Conservation (phyloP, 2,329 filamentous ascomycete species). For the Ophiostoma novo-ulmi region DNA sequence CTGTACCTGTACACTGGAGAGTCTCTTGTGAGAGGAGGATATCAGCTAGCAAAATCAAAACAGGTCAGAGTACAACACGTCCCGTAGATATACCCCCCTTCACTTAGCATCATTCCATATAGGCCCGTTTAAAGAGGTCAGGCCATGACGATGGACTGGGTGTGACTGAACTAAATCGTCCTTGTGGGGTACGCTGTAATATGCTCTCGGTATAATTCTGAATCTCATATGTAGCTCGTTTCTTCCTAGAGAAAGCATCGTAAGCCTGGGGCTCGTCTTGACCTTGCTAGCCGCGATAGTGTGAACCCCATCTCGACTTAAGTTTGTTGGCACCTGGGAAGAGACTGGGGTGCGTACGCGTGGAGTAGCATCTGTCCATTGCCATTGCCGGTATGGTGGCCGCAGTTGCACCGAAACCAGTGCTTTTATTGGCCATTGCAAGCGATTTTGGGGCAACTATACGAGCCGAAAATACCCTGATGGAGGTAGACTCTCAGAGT, state of each 20-base stretch:
- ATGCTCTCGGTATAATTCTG: too few relatives aligned
- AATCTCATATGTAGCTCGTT: too few relatives aligned
- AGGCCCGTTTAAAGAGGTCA: conserved; percentile 1
- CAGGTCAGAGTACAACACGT: not conserved
- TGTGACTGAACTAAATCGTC: not conserved
- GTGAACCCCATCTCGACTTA: not conserved
- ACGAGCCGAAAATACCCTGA: not conserved
- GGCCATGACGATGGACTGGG: not conserved
- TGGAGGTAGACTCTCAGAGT: not conserved
- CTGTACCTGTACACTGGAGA: not conserved
- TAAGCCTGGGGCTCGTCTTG: not conserved
- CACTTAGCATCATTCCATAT: not conserved
- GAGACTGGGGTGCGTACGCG: not conserved
- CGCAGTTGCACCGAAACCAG: conserved; percentile 4
- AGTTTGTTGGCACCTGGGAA: not conserved
- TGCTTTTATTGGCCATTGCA: not conserved
- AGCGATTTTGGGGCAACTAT: not conserved
- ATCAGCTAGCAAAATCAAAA: not conserved
- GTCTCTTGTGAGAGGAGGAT: not conserved
- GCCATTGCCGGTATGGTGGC: not conserved
- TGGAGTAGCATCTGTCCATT: not conserved
- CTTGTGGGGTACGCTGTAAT: not conserved
- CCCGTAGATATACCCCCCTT: not conserved
- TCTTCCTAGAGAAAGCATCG: too few relatives aligned
- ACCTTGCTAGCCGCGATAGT: not conserved